Conservation (phyloP, 1,139 yeast species). For the Yamadazyma kanchanaburiensis region DNA sequence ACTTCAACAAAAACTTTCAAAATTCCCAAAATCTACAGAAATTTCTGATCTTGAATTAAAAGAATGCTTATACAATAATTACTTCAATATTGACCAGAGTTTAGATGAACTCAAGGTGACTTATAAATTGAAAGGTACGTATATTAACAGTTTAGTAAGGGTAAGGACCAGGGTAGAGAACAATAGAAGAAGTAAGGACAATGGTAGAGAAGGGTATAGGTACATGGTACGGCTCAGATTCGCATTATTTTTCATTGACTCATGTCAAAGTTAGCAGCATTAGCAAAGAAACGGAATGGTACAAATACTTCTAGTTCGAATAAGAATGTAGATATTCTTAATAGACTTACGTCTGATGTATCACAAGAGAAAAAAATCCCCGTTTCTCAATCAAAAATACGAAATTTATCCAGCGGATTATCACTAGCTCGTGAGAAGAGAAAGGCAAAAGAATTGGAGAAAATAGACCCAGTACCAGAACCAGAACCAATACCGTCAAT, state of each 20-base stretch:
- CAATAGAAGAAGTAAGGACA: too few relatives aligned
- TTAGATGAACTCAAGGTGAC: conserved; percentile 48
- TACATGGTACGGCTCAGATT: too few relatives aligned
- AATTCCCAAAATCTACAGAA: conserved; percentile 32
- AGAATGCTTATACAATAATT: conserved; percentile 59
- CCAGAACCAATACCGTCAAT: neutral
- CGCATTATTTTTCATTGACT: neutral
- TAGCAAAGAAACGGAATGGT: conserved; percentile 41
- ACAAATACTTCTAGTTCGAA: conserved; percentile 9
- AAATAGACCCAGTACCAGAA: neutral
- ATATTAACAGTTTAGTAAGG: too few relatives aligned
- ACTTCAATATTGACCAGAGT: conserved; percentile 55
- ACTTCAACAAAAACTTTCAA: conserved; percentile 30
- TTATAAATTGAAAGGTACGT: conserved; percentile 44
- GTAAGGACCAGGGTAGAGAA: too few relatives aligned
- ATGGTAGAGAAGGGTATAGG: too few relatives aligned
- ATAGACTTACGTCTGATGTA: conserved; percentile 11
- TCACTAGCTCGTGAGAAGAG: neutral
- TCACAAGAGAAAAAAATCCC: neutral
- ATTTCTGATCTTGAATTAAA: conserved; percentile 53
- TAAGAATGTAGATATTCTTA: conserved; percentile 20
- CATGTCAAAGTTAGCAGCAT: conserved; percentile 40
- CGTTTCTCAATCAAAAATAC: conserved; percentile 3
- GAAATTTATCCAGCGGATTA: conserved; percentile 1
- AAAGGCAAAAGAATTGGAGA: neutral